Evolutionary conservation across 345 rosid genomes (phyloP), one percentile per base, ranked within the genome.

Genomic region (Hibiscus mutabilis): DNA sequence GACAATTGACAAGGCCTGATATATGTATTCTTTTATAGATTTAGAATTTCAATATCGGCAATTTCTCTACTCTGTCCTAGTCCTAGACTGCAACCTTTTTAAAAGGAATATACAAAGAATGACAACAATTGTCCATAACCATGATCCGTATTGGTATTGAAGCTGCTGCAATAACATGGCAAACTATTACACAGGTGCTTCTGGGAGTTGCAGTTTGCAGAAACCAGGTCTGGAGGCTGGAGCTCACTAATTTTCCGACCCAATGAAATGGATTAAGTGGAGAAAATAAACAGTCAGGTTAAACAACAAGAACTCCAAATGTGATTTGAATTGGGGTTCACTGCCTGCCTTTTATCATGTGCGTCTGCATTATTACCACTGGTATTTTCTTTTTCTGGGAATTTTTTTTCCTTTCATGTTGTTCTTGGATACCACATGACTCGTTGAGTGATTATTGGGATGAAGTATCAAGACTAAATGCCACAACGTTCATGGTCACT

Each of bases 381-480:
- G 11, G 27, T 18, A 19, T 29, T 27, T 60, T 15, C 33, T 29
- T 6, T 35, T 35, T 6, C 40, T 35, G 2, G n/a, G 22, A 46
- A 44, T 1, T 44, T 12, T 46, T 11, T 44, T 2, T 46, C 2
- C 24, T 66, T 19, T 44, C 24, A 0, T 69, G 2, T 18, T 31
- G 18, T 69, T 53, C 42, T 69, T 58, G 65, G 53, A 70, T 40
- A 12, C 29, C 22, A 40, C 22, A 60, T 60, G 21, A 73, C 7
- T 51, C 21, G 25, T 14, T 40, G 71, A 68, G 15, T 60, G 11
- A 68, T 29, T 53, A 40, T 68, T 21, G 61, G 49, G 52, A 68
- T 68, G 60, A 67, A 35, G 40, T 35, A 35, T 35, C 40, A 35
- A 35, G 40, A 33, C 7, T 6, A 33, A 33, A 7, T n/a, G n/a